Evolutionary conservation across 331 rosid species (phyloP).

Genomic region (Spiraea crenata): DNA sequence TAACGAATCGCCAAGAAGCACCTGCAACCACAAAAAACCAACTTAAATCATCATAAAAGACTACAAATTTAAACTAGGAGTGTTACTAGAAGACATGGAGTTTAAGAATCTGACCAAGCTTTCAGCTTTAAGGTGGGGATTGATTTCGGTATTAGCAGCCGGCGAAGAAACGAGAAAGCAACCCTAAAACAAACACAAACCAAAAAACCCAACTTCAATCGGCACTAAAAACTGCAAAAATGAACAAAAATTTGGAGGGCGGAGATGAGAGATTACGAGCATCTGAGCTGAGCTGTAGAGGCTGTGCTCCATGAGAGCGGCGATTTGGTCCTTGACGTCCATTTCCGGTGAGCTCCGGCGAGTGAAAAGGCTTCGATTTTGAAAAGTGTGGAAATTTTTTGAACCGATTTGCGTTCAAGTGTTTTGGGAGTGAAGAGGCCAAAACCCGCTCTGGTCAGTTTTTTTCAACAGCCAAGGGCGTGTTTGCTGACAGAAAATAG

Average conservation of each 20-base stretch:
- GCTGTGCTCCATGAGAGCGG: constrained; percentile 75
- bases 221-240: neutral
- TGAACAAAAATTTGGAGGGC: constrained; percentile 6
- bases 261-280: constrained; percentile 50
- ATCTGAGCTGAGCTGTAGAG: constrained; percentile 93
- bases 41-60: too few species aligned
- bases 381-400: constrained; percentile 10
- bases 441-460: neutral
- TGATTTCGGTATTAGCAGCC: constrained; percentile 71
- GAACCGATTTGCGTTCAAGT: neutral
- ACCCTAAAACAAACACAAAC: constrained; percentile 42
- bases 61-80: too few species aligned
- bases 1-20: constrained; percentile 75
- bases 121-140: constrained; percentile 79
- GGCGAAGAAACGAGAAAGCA: constrained; percentile 97
- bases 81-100: too few species aligned
- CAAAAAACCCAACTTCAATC: neutral
- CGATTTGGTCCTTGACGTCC: constrained; percentile 98
- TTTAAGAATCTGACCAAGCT: constrained; percentile 58
- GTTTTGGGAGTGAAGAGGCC: too few species aligned
- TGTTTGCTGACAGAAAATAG: too few species aligned
- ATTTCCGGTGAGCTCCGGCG: constrained; percentile 22
- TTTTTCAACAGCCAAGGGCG: too few species aligned
- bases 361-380: constrained; percentile 13
- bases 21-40: constrained; percentile 44